A percentile compares a stretch with the other conserved stretches of the same genome.
These are phyloP conservation scores for Saturnispora sanitii DNA, from an alignment of 805 yeast species.

Conservation along the genomic window DNA sequence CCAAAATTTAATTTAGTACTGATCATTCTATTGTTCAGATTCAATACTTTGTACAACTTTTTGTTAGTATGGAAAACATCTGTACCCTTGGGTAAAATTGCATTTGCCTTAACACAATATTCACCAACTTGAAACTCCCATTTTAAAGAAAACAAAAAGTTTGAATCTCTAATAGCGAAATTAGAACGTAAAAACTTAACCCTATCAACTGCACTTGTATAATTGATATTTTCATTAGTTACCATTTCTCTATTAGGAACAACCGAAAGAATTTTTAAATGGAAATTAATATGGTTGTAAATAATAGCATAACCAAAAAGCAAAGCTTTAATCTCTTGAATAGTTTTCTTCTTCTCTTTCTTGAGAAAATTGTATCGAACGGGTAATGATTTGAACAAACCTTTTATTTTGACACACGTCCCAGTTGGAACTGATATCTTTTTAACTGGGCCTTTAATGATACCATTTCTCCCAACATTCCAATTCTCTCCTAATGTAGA, in stretches of 20 bases:
- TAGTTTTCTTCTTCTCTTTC: slow-evolving; percentile 19
- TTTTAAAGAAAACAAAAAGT: slow-evolving; percentile 15
- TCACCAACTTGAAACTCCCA: not conserved
- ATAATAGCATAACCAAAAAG: slow-evolving; percentile 27
- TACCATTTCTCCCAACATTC: slow-evolving; percentile 26
- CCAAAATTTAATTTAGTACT: slow-evolving; percentile 25
- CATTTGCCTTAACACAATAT: slow-evolving; percentile 10
- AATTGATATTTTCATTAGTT: slow-evolving; percentile 9
- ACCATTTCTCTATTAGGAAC: slow-evolving; percentile 12
- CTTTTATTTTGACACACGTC: slow-evolving; percentile 27
- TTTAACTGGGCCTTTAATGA: slow-evolving; percentile 12
- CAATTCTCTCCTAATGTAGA: slow-evolving; percentile 30
- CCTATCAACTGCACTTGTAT: slow-evolving; percentile 10
- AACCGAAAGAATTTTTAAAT: slow-evolving; percentile 17
- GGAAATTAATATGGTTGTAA: slow-evolving; percentile 25
- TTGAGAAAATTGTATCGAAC: slow-evolving; percentile 27
- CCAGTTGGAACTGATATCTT: slow-evolving; percentile 27
- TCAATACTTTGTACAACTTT: slow-evolving; percentile 20
- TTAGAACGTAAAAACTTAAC: slow-evolving; percentile 12
- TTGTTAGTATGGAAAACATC: slow-evolving; percentile 22
- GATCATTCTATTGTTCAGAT: slow-evolving; percentile 29
- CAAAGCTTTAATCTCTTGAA: slow-evolving; percentile 20
- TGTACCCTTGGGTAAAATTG: slow-evolving; percentile 28
- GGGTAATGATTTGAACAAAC: slow-evolving; percentile 26
- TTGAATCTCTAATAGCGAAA: slow-evolving; percentile 14